These are phyloP conservation scores for Maudiozyma barnettii DNA, from an alignment of 805 yeast species.

Conservation along the genomic window DNA sequence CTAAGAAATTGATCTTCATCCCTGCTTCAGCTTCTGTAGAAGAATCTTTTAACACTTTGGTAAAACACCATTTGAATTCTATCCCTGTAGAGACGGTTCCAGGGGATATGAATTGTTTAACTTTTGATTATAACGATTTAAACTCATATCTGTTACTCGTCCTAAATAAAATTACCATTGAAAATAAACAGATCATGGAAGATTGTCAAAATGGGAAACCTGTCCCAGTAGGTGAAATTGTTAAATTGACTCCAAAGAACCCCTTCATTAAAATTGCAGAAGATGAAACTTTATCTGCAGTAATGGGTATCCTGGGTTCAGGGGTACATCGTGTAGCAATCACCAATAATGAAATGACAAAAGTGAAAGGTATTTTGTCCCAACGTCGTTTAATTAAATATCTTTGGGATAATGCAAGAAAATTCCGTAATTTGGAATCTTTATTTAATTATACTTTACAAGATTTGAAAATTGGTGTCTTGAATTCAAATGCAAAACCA, in stretches of 20 bases:
- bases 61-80: slow-evolving; percentile 66
- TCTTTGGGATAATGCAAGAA: slow-evolving; percentile 87
- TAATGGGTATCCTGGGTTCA: slow-evolving; percentile 80
- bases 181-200: slow-evolving; percentile 27
- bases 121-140: slow-evolving; percentile 88
- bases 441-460: slow-evolving; percentile 58
- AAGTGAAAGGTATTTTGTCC: slow-evolving; percentile 74
- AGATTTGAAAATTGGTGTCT: slow-evolving; percentile 67
- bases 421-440: slow-evolving; percentile 73
- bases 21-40: slow-evolving; percentile 67
- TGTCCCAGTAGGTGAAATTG: slow-evolving; percentile 85
- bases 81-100: slow-evolving; percentile 62
- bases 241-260: slow-evolving; percentile 75
- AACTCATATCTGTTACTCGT: slow-evolving; percentile 79
- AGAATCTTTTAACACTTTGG: slow-evolving; percentile 73
- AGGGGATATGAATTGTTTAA: slow-evolving; percentile 58
- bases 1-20: slow-evolving; percentile 64
- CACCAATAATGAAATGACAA: slow-evolving; percentile 40
- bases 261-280: slow-evolving; percentile 76
- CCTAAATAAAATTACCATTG: slow-evolving; percentile 53
- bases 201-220: slow-evolving; percentile 80
- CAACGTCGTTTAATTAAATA: slow-evolving; percentile 81
- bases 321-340: slow-evolving; percentile 95
- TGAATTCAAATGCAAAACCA: slow-evolving; percentile 28
- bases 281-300: slow-evolving; percentile 56